Conservation (phyloP, 2,329 filamentous ascomycete genomes). For the Trichoderma atrobrunneum region DNA sequence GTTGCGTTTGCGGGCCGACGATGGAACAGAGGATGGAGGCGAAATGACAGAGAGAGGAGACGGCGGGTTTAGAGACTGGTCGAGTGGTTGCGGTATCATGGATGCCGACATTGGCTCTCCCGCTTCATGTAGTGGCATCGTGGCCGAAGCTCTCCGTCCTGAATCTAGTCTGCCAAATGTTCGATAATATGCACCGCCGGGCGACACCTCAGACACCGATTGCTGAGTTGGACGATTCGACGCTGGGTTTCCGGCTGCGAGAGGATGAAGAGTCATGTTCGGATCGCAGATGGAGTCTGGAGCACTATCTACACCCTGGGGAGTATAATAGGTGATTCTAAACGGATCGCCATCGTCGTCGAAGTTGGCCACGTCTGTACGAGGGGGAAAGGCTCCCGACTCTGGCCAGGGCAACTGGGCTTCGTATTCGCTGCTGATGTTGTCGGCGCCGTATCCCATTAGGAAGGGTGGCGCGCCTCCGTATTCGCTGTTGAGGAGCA, state of each 20-base stretch:
- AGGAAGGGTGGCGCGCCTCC: background rate
- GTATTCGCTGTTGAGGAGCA: background rate
- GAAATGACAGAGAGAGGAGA: background rate
- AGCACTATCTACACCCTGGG: background rate
- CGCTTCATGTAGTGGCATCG: background rate
- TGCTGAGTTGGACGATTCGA: background rate
- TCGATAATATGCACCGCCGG: background rate
- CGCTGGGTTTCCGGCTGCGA: background rate
- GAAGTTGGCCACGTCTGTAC: background rate
- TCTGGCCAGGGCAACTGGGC: background rate
- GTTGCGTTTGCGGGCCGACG: conserved; percentile 1
- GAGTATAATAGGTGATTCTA: background rate
- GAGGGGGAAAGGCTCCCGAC: background rate
- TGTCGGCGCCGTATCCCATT: background rate
- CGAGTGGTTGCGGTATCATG: background rate
- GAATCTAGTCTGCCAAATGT: background rate
- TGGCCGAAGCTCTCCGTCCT: background rate
- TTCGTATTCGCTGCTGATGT: background rate
- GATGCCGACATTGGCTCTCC: background rate
- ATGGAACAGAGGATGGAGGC: background rate
- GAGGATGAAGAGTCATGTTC: background rate
- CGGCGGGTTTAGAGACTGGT: background rate
- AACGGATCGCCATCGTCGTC: background rate
- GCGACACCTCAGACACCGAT: background rate
- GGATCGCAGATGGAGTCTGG: background rate